A percentile compares a stretch with the other conserved stretches of the same genome.
Conservation (phyloP, 371 early-diverging fungal species). For the Conidiobolus incongruus region DNA sequence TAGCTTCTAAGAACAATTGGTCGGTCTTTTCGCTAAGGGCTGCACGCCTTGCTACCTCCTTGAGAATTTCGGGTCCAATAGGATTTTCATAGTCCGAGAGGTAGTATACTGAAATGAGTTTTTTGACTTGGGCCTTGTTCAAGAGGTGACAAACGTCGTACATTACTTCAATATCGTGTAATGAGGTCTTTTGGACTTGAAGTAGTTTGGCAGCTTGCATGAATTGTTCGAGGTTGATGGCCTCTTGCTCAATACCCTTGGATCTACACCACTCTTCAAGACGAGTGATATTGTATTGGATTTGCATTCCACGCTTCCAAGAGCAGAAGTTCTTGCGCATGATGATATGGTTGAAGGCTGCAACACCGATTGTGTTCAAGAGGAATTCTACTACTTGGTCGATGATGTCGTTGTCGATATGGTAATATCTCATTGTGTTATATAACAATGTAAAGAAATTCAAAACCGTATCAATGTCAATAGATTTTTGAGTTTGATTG, state of each 20-base stretch:
- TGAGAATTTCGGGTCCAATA: constrained; percentile 69
- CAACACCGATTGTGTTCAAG: constrained; percentile 71
- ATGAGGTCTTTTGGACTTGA: constrained; percentile 77
- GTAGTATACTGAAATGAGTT: constrained; percentile 62
- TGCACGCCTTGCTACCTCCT: constrained; percentile 69
- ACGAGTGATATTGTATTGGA: constrained; percentile 89
- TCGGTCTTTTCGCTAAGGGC: constrained; percentile 66
- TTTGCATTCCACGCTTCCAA: constrained; percentile 88
- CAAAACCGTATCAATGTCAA: constrained; percentile 77
- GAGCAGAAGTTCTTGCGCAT: constrained; percentile 64
- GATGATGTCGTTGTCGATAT: constrained; percentile 40
- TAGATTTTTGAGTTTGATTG: constrained; percentile 41
- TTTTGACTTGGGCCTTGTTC: constrained; percentile 84
- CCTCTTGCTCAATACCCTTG: constrained; percentile 73
- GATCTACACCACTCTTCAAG: constrained; percentile 93
- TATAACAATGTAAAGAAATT: constrained; percentile 76
- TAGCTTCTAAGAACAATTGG: constrained; percentile 62
- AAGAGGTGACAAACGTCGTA: constrained; percentile 89
- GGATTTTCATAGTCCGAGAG: constrained; percentile 68
- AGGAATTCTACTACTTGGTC: constrained; percentile 76
- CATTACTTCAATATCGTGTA: constrained; percentile 80
- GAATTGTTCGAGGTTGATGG: constrained; percentile 71
- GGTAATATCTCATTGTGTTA: constrained; percentile 86
- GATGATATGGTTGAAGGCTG: constrained; percentile 84
- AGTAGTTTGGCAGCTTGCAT: constrained; percentile 87